phyloP scores from a whole-genome alignment of 176 grass and related monocot genomes.

The Ampelocalamus luodianensis region DNA sequence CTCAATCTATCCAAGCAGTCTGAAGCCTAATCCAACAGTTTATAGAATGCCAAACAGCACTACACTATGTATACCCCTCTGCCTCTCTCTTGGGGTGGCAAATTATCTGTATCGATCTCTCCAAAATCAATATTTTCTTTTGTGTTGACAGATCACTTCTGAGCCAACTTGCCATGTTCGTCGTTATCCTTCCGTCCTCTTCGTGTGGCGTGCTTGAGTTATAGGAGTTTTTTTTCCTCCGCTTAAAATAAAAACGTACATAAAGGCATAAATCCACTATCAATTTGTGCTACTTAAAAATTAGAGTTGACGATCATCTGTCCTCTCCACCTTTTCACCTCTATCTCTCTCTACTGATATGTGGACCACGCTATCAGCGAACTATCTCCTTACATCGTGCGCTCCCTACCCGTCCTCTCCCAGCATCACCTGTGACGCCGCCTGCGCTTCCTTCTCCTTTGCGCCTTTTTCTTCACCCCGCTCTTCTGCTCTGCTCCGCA shows the following conservation, averaged over 20 bases:
- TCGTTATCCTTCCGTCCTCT: background rate
- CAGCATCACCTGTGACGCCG: no score
- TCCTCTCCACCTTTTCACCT: no score
- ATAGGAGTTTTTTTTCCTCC: background rate
- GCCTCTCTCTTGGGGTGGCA: background rate
- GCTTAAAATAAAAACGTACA: background rate
- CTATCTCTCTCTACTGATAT: no score
- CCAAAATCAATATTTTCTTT: background rate
- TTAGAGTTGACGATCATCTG: no score
- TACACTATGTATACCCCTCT: background rate
- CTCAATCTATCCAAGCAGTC: no score
- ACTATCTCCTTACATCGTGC: no score
- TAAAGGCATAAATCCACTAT: background rate
- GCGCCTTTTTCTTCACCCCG: no score
- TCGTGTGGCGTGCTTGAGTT: constrained; percentile 18
- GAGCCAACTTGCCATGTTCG: constrained; percentile 28
- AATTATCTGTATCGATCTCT: background rate
- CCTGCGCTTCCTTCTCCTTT: no score
- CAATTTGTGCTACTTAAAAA: no score
- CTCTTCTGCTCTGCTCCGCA: no score
- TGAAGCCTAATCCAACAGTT: background rate
- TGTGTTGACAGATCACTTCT: constrained; percentile 13
- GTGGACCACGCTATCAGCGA: no score
- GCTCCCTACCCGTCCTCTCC: no score
- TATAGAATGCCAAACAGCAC: background rate